Conservation (phyloP, 495 filamentous ascomycete genomes). For the Cenococcum geophilum region DNA sequence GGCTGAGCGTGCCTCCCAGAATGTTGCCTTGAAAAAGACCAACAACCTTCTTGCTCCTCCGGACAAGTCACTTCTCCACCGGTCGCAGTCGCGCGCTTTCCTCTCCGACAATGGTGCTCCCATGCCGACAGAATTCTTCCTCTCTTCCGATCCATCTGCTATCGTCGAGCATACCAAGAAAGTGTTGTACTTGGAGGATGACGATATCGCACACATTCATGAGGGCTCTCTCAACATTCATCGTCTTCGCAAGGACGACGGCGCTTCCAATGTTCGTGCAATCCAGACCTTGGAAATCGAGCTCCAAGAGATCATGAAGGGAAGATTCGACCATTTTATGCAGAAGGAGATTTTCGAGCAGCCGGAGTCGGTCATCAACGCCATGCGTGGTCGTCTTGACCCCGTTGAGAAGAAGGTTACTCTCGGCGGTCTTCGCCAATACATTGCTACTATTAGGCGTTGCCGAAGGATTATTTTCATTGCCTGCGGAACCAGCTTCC, state of each 20-base stretch:
- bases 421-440: constrained; percentile 88
- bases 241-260: constrained; percentile 92
- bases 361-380: constrained; percentile 97
- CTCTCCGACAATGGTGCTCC: constrained; percentile 95
- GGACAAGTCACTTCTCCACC: constrained; percentile 95
- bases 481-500: constrained; percentile 94
- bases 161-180: constrained; percentile 99
- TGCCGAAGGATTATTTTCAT: constrained; percentile 97
- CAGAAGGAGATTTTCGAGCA: constrained; percentile 99
- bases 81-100: constrained; percentile 96
- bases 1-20: constrained; percentile 92
- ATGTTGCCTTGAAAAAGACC: constrained; percentile 87
- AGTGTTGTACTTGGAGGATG: constrained; percentile 97
- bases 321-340: constrained; percentile 99
- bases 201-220: constrained; percentile 98
- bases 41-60: constrained; percentile 73
- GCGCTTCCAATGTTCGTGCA: constrained; percentile 88
- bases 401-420: constrained; percentile 88
- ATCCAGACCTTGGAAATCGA: constrained; percentile 98
- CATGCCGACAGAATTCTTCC: constrained; percentile 97
- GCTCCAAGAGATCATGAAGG: constrained; percentile 99
- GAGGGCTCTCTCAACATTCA: constrained; percentile 98
- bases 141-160: constrained; percentile 95
- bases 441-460: constrained; percentile 90
- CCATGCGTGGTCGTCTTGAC: constrained; percentile 97